Conservation (phyloP, 257 asterid species). For the Solanum appendiculatum region DNA sequence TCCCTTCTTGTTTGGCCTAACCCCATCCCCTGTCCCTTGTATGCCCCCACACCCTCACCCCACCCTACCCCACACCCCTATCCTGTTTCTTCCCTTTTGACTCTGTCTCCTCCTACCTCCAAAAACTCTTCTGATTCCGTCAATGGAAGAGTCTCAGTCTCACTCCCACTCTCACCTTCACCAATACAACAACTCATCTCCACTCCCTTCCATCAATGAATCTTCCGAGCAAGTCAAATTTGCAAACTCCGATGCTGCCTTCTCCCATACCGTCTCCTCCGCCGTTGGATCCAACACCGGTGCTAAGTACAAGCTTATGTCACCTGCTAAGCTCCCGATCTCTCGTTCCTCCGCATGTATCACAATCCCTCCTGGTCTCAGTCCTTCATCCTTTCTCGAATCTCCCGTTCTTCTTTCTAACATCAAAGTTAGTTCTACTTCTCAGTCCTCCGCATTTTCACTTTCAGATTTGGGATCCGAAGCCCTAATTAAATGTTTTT, state of each 20-base stretch:
- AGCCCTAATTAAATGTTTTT: neutral
- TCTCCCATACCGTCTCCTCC: neutral
- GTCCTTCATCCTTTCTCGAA: conserved; percentile 91
- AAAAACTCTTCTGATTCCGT: neutral
- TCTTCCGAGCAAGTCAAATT: neutral
- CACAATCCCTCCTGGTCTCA: conserved; percentile 85
- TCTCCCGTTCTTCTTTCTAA: conserved; percentile 94
- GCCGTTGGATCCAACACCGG: neutral
- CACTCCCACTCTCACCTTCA: neutral
- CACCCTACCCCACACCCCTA: neutral
- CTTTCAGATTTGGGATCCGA: conserved; percentile 44
- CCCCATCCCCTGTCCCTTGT: neutral
- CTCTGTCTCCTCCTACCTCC: conserved; percentile 2
- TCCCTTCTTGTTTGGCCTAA: neutral
- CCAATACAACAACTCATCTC: neutral
- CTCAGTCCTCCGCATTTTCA: neutral
- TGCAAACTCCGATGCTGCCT: neutral
- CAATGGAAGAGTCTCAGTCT: conserved; percentile 7
- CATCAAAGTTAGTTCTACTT: conserved; percentile 53
- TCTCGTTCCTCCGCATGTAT: conserved; percentile 85
- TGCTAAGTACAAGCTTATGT: conserved; percentile 82
- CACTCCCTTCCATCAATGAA: neutral
- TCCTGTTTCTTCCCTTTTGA: neutral
- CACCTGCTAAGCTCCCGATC: conserved; percentile 99
- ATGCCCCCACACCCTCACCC: neutral